These are phyloP conservation scores for Fonsecaea pedrosoi DNA, from an alignment of 2,329 filamentous ascomycete species.

Conservation along the genomic window DNA sequence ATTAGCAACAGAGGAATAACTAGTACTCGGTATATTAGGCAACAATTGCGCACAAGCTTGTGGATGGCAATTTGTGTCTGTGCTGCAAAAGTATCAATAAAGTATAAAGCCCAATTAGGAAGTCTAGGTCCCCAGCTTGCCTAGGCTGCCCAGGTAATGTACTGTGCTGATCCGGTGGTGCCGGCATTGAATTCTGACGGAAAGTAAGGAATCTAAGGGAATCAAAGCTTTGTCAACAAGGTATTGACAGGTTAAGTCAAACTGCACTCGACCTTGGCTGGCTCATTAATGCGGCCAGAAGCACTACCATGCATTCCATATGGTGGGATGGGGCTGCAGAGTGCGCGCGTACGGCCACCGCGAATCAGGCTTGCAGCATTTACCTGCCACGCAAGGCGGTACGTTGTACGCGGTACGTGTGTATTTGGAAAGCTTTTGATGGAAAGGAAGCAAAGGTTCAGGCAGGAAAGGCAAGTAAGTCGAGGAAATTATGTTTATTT, in stretches of 20 bases:
- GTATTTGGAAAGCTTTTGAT: no score
- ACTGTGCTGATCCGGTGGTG: not conserved
- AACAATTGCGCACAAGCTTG: not conserved
- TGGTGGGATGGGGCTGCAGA: no score
- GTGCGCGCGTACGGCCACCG: no score
- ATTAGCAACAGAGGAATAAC: not conserved
- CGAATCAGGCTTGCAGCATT: no score
- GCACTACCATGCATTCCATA: no score
- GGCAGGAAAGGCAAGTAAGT: no score
- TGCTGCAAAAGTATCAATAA: not conserved
- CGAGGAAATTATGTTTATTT: no score
- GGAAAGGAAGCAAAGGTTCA: no score
- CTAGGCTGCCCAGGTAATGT: not conserved
- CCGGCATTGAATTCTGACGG: not conserved
- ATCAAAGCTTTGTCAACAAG: not conserved
- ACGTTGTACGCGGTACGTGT: no score
- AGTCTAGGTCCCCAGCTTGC: not conserved
- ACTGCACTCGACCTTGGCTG: not conserved
- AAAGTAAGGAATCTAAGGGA: not conserved
- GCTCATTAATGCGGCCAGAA: no score
- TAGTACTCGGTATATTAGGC: not conserved
- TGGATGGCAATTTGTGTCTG: not conserved
- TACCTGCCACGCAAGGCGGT: no score
- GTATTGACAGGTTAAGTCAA: no score
- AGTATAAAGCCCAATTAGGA: not conserved